Percentiles rank a stretch among this genome's conserved stretches.
Conservation (phyloP, 345 rosid genomes). For the Lepidium didymum region DNA sequence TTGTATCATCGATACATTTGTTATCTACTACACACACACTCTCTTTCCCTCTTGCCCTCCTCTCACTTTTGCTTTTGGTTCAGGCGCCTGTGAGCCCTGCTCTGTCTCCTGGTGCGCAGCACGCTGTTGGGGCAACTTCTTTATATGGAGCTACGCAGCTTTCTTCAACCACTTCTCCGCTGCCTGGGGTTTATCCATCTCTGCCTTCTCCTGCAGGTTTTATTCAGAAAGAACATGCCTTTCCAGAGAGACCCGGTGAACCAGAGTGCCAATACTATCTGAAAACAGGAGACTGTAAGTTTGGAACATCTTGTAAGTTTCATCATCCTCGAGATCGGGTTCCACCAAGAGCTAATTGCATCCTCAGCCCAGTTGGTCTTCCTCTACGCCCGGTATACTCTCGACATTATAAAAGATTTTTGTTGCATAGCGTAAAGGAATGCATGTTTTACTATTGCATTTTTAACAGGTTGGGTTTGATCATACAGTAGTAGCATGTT, state of each 20-base stretch:
- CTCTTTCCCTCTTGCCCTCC: background rate
- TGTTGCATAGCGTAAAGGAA: background rate
- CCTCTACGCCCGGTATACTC: conserved; percentile 78
- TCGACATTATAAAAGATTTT: background rate
- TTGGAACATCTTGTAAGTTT: conserved; percentile 76
- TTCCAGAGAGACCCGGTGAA: conserved; percentile 97
- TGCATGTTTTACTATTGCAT: background rate
- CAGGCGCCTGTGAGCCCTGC: conserved; percentile 84
- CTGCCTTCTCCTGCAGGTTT: conserved; percentile 42
- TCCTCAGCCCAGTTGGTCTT: conserved; percentile 78
- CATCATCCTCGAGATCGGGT: conserved; percentile 81
- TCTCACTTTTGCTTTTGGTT: conserved; percentile 9
- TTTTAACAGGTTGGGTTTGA: background rate
- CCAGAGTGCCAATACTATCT: conserved; percentile 82
- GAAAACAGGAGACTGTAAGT: conserved; percentile 92
- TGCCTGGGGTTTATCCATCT: conserved; percentile 52
- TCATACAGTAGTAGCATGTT: background rate
- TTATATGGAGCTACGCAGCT: conserved; percentile 62
- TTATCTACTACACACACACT: background rate
- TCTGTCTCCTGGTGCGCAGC: conserved; percentile 72
- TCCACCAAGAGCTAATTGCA: conserved; percentile 48
- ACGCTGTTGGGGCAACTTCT: conserved; percentile 66
- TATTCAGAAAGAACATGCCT: conserved; percentile 52
- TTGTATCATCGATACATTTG: background rate
- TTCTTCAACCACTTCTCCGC: conserved; percentile 62